phyloP scores from a whole-genome alignment of 75 land plant species.

The Picea sitchensis region DNA sequence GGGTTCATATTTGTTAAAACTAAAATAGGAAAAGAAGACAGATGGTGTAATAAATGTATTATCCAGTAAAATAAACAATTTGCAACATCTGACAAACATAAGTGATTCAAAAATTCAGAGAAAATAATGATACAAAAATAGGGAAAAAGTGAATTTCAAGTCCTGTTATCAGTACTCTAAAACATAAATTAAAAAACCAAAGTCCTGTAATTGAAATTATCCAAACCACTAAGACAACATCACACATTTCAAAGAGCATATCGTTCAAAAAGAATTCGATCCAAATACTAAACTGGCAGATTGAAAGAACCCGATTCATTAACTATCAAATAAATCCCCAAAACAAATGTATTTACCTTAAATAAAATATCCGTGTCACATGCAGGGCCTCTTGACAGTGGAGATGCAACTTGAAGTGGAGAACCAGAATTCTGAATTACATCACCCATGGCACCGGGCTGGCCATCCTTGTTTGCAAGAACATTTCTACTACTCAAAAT shows the following conservation, averaged over 20 bases:
- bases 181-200: neutral
- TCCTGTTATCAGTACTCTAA: neutral
- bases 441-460: slow-evolving; percentile 61
- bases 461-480: slow-evolving; percentile 68
- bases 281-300: too few relatives aligned
- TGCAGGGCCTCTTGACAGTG: slow-evolving; percentile 37
- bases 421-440: slow-evolving; percentile 80
- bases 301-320: too few relatives aligned
- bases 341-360: slow-evolving; percentile 44
- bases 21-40: neutral
- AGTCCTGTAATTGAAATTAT: neutral
- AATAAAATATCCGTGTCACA: slow-evolving; percentile 62
- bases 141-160: neutral
- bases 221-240: too few relatives aligned
- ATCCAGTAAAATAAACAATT: neutral
- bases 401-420: slow-evolving; percentile 73
- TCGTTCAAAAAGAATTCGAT: too few relatives aligned
- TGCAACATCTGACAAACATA: neutral
- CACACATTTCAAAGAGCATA: too few relatives aligned
- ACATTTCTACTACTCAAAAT: slow-evolving; percentile 55
- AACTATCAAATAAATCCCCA: too few relatives aligned
- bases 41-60: neutral
- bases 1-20: neutral
- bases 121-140: neutral
- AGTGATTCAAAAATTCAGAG: neutral